Conservation (phyloP, 495 filamentous ascomycete genomes). For the Penicillium manginii region DNA sequence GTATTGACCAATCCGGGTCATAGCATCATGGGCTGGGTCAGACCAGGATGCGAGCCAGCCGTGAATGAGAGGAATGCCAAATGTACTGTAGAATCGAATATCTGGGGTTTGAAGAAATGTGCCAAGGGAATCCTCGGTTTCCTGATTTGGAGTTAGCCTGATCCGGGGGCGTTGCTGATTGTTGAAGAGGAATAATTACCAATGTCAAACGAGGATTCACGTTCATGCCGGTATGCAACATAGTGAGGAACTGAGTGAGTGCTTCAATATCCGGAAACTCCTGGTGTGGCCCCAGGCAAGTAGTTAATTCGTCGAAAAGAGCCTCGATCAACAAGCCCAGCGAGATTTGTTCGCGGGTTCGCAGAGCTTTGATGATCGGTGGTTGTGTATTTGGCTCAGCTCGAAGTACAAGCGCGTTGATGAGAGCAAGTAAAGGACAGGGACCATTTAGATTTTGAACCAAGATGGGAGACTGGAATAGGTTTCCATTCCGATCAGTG, state of each 20-base stretch:
- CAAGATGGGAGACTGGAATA: slow-evolving; percentile 73
- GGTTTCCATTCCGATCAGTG: slow-evolving; percentile 45
- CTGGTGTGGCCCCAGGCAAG: slow-evolving; percentile 53
- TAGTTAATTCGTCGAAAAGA: slow-evolving; percentile 89
- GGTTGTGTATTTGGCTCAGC: slow-evolving; percentile 66
- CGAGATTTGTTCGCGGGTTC: slow-evolving; percentile 83
- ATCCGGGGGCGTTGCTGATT: background rate
- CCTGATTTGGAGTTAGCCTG: slow-evolving; percentile 35
- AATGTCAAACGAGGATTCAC: slow-evolving; percentile 87
- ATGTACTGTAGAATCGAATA: slow-evolving; percentile 84
- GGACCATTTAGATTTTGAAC: slow-evolving; percentile 94
- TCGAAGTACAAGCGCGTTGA: slow-evolving; percentile 87
- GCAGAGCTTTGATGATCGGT: slow-evolving; percentile 73
- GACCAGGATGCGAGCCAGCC: slow-evolving; percentile 80
- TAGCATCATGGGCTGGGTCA: slow-evolving; percentile 65
- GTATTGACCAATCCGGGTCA: slow-evolving; percentile 71
- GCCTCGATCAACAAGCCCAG: slow-evolving; percentile 83
- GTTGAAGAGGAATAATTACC: slow-evolving; percentile 27
- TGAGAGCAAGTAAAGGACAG: slow-evolving; percentile 88
- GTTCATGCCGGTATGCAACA: slow-evolving; percentile 96
- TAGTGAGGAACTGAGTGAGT: slow-evolving; percentile 82
- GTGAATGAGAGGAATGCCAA: slow-evolving; percentile 87
- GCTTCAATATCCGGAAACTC: slow-evolving; percentile 84
- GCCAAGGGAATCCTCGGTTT: slow-evolving; percentile 57
- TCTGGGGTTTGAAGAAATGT: slow-evolving; percentile 82